Evolutionary conservation across 805 yeast species (phyloP), one percentile per base, ranked within the genome.

Genomic region (Candida awuae): DNA sequence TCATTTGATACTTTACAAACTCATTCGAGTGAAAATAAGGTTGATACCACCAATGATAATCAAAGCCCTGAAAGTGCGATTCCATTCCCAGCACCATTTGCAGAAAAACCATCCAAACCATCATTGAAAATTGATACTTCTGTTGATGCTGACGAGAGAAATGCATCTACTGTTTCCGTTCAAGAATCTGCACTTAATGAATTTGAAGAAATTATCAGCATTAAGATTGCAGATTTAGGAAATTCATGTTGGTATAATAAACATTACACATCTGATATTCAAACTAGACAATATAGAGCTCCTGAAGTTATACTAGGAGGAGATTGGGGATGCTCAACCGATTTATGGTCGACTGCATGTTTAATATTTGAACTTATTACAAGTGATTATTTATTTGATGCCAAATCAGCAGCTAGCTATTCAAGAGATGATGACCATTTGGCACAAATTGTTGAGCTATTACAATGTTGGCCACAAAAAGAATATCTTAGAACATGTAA

Each of bases 211-310:
- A 42, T 61, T 14, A 61, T 63, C 14, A 57, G 60, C 9, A 74
- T 78, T 27, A 79, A 79, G 48, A 70, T 79, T 29, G 84, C 84
- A 3, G 85, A 79, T 55, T 64, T 79, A 44, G 85, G 85, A 25
- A 79, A 79, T 53, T 81, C 84, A 4, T 77, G 84, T 56, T 77
- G 79, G 75, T 61, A 65, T 20, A 64, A 71, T 48, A 71, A 68
- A 38, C 85, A 79, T 53, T 79, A 73, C 53, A 76, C 84, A 4
- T 74, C 76, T 50, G 82, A 77, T 51, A 77, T 78, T 43, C 83
- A 78, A 55, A 78, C 85, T 2, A 57, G 85, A 41, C 84, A 78
- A 50, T 78, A 78, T 51, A 58, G 85, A 27, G 64, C 81, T 1
- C 84, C 84, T 0, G 85, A 79, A 49, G 71, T 77, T 3, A 63